A percentile compares a stretch with the other conserved stretches of the same genome.
Evolutionary conservation across 23 red algal species (phyloP).

Genomic region (Gracilaria domingensis): DNA sequence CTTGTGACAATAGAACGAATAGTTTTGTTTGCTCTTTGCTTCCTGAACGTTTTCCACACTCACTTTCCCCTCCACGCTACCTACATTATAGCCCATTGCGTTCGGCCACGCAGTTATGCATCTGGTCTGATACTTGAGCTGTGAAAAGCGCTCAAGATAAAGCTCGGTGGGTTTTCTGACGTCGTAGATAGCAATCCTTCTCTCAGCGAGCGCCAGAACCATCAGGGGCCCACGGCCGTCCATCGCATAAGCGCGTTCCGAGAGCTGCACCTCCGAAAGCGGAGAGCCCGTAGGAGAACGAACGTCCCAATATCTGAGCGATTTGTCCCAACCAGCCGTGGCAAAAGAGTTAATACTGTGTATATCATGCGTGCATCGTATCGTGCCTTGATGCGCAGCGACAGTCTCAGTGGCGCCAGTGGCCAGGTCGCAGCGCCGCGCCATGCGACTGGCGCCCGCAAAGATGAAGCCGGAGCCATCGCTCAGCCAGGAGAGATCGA

Average conservation of each 20-base stretch:
- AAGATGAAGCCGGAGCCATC: slow-evolving; percentile 71
- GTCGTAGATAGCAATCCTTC: slow-evolving; percentile 87
- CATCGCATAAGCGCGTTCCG: slow-evolving; percentile 93
- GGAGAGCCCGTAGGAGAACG: slow-evolving; percentile 82
- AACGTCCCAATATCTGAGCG: slow-evolving; percentile 94
- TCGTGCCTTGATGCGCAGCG: slow-evolving; percentile 78
- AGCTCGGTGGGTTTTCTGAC: slow-evolving; percentile 82
- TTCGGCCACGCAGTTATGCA: slow-evolving; percentile 84
- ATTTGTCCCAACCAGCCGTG: slow-evolving; percentile 89
- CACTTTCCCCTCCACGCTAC: slow-evolving; percentile 88
- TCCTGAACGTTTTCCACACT: slow-evolving; percentile 86
- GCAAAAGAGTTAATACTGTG: slow-evolving; percentile 53
- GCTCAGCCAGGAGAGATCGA: slow-evolving; percentile 75
- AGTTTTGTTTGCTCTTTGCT: slow-evolving; percentile 37
- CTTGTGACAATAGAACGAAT: slow-evolving; percentile 91
- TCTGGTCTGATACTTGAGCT: slow-evolving; percentile 90
- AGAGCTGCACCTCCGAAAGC: slow-evolving; percentile 50
- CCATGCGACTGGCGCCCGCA: slow-evolving; percentile 71
- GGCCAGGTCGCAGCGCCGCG: slow-evolving; percentile 83
- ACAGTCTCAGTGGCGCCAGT: slow-evolving; percentile 44
- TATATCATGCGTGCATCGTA: slow-evolving; percentile 44
- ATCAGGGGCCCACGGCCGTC: slow-evolving; percentile 74
- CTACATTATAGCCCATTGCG: slow-evolving; percentile 82
- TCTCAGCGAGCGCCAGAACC: slow-evolving; percentile 93
- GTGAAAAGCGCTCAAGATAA: slow-evolving; percentile 68